Percentiles rank a stretch among this genome's conserved stretches.
Evolutionary conservation across 169 alveolate species (phyloP).

Genomic region (Toxoplasma gondii): DNA sequence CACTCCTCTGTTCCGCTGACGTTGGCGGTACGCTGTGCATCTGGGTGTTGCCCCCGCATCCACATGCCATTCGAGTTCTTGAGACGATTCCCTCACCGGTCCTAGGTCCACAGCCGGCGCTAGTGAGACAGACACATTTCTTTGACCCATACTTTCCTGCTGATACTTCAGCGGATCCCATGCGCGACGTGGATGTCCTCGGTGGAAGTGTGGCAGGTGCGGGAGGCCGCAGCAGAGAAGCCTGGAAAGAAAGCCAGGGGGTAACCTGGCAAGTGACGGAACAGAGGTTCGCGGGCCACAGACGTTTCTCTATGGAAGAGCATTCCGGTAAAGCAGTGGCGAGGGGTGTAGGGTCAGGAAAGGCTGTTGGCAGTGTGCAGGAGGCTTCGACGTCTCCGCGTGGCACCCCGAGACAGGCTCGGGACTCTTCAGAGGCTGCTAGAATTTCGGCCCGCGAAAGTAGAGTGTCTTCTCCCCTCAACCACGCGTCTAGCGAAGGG

Average conservation of each 20-base stretch:
- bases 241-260: neutral
- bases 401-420: too few species aligned
- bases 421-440: too few species aligned
- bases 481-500: neutral
- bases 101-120: neutral
- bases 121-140: neutral
- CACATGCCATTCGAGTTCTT: conserved; percentile 20
- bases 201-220: neutral
- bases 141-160: neutral
- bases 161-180: neutral
- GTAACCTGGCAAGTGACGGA: neutral
- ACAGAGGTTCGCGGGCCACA: neutral
- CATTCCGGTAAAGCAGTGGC: too few species aligned
- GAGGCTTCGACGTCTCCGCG: too few species aligned
- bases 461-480: too few species aligned
- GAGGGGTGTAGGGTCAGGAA: too few species aligned
- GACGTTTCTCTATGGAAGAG: neutral
- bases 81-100: neutral
- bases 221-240: neutral
- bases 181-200: neutral
- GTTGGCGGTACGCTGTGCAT: conserved; percentile 71
- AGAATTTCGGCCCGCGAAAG: too few species aligned
- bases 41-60: conserved; percentile 69
- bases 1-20: conserved; percentile 77
- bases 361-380: too few species aligned